These are phyloP conservation scores for Spathaspora boniae DNA, from an alignment of 805 yeast species.

Conservation along the genomic window DNA sequence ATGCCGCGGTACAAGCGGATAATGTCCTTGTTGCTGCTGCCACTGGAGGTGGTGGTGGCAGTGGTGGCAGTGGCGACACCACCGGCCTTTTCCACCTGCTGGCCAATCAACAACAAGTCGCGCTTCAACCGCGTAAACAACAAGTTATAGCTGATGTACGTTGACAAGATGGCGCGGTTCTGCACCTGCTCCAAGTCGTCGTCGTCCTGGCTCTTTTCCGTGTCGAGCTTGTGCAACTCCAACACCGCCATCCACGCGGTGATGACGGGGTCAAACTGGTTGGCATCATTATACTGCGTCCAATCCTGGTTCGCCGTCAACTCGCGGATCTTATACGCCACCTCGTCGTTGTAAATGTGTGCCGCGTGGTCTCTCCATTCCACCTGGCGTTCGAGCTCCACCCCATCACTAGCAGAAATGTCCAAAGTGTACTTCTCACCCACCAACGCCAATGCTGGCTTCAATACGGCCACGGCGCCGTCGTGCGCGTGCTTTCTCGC, in stretches of 20 bases:
- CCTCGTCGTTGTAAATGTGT: constrained; percentile 61
- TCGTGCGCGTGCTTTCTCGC: constrained; percentile 43
- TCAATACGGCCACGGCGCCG: constrained; percentile 28
- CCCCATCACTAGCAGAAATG: constrained; percentile 21
- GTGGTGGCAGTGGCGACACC: too few species aligned
- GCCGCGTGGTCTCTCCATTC: constrained; percentile 60
- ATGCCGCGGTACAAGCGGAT: constrained; percentile 51
- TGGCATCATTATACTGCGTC: constrained; percentile 29
- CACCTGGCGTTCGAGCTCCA: constrained; percentile 29
- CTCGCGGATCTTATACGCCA: constrained; percentile 56
- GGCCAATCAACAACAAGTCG: constrained; percentile 51
- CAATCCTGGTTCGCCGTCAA: constrained; percentile 23
- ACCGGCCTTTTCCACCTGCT: too few species aligned
- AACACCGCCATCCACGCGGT: constrained; percentile 69
- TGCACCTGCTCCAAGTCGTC: constrained; percentile 60
- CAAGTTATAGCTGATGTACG: constrained; percentile 70
- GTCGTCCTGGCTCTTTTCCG: constrained; percentile 45
- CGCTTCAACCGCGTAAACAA: constrained; percentile 68
- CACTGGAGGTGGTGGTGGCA: constrained; percentile 21
- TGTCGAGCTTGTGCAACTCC: constrained; percentile 53
- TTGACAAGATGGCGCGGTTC: constrained; percentile 67
- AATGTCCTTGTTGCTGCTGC: constrained; percentile 38
- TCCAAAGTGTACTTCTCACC: constrained; percentile 31
- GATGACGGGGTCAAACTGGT: constrained; percentile 54
- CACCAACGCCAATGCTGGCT: constrained; percentile 40